A percentile compares a stretch with the other conserved stretches of the same genome.
phyloP scores from a whole-genome alignment of 176 grass and related monocot genomes.

The Elaeis guineensis region DNA sequence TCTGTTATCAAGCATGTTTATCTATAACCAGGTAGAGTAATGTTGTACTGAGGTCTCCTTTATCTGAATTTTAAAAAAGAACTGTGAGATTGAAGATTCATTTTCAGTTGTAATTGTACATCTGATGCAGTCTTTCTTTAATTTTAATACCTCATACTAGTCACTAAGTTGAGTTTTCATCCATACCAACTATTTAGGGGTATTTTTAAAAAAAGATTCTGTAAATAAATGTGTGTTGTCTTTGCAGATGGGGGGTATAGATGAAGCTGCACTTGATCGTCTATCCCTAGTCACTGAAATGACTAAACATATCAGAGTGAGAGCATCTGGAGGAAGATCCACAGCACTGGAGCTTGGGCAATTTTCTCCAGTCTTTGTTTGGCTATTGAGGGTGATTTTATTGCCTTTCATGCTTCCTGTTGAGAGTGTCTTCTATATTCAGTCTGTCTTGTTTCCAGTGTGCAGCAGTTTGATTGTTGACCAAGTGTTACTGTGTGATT shows the following conservation, averaged over 20 bases:
- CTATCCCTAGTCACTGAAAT: conserved; percentile 97
- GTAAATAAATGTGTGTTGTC: too few relatives aligned
- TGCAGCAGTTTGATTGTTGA: not conserved
- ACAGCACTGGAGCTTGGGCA: conserved; percentile 81
- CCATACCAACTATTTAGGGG: too few relatives aligned
- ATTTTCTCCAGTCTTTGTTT: conserved; percentile 96
- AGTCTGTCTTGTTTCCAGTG: too few relatives aligned
- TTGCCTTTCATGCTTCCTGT: not conserved
- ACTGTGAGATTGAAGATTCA: too few relatives aligned
- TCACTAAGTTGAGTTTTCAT: too few relatives aligned
- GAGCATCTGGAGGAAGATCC: conserved; percentile 80
- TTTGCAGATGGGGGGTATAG: conserved; percentile 92
- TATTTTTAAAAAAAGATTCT: too few relatives aligned
- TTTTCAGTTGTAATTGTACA: too few relatives aligned
- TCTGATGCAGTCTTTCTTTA: too few relatives aligned
- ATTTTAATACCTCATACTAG: too few relatives aligned
- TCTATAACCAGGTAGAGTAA: conserved; percentile 87
- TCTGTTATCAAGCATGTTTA: conserved; percentile 94
- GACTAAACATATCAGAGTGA: conserved; percentile 97
- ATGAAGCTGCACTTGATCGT: conserved; percentile 87
- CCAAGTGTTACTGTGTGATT: conserved; percentile 8
- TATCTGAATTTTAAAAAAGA: too few relatives aligned
- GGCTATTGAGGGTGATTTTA: conserved; percentile 72
- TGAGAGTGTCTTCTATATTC: conserved; percentile 8
- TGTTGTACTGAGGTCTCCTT: not conserved